Base-by-base conservation (phyloP, 1,284 basidiomycete genomes). In the Xerocomus nothofagi region DNA sequence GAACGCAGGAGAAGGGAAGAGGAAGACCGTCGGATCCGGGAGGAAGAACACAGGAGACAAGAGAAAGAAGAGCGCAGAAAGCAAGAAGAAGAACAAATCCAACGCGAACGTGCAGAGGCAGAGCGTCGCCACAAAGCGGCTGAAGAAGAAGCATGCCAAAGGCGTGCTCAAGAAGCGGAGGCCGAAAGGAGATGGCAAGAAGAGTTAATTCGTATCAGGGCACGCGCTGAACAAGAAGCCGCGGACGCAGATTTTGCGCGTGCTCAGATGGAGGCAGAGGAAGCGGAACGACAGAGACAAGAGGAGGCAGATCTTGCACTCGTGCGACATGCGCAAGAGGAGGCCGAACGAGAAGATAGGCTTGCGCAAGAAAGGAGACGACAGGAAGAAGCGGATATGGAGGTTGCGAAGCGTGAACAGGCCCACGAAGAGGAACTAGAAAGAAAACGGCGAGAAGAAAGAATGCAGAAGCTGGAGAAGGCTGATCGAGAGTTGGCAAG, bases 391-490 rank as follows among this genome's bases (percentile, higher is more conserved):
- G 54, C 67, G 9, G 65, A 67, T 26, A 56, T 49, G 51, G 63
- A 67, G 34, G 67, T 67, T 9, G 65, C 65, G 17, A 68, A 47
- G 36, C 62, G 67, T 23, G 65, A 67, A 50, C 73, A 76, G 54
- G 59, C 58, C 34, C 66, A 67, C 50, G 73, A 77, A 54, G 73
- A 71, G 50, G 70, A 68, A 50, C 50, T 66, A 23, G 65, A 64
- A 56, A 62, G 60, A 46, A 61, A 56, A 41, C 71, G 74, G 56
- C 64, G 65, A 55, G 74, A 71, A 52, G 62, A 51, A 47, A 50
- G 54, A 24, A 55, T 48, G 43, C 59, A 32, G 36, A 48, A 6
- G n/a, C 43, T 62, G 10, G 64, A 70, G 29, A 55, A 68, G 4
- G 23, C 51, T 24, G 65, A 67, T 32, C 55, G 56, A 27, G 68